These are phyloP conservation scores for Echinosophora koreensis DNA, from an alignment of 306 rosid genomes.

Conservation along the genomic window DNA sequence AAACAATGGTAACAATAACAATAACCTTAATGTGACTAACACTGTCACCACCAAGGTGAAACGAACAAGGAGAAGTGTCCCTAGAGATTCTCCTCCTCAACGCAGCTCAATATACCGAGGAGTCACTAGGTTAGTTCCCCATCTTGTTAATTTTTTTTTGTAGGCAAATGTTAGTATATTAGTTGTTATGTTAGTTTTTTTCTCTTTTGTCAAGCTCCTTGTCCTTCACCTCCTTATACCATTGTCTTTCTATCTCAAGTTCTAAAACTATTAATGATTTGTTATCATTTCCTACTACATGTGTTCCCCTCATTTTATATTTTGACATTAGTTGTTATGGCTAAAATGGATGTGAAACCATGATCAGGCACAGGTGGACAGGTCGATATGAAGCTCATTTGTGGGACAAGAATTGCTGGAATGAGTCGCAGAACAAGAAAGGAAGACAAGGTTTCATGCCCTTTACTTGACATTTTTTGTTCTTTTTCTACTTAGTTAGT, in stretches of 20 bases:
- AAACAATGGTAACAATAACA: conserved; percentile 17
- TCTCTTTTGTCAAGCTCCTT: no score
- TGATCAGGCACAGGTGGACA: conserved; percentile 81
- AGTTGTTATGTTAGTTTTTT: not conserved
- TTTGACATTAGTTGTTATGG: not conserved
- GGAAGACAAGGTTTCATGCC: conserved; percentile 81
- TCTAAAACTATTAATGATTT: not conserved
- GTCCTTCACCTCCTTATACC: no score
- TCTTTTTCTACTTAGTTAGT: not conserved
- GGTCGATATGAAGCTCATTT: conserved; percentile 94
- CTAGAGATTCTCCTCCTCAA: conserved; percentile 72
- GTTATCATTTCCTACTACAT: not conserved
- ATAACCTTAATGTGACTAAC: conserved; percentile 15
- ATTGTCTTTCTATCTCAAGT: not conserved
- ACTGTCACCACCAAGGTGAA: conserved; percentile 55
- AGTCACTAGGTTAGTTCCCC: conserved; percentile 72
- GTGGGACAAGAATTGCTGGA: conserved; percentile 98
- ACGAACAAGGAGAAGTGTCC: conserved; percentile 77
- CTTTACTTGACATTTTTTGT: not conserved
- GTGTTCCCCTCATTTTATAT: not conserved
- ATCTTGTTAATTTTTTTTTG: no score
- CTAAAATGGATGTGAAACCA: not conserved
- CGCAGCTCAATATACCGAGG: conserved; percentile 86
- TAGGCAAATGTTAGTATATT: no score
- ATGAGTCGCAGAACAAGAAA: conserved; percentile 89